Base-by-base conservation (phyloP, 257 asterid genomes). In the Echium plantagineum region DNA sequence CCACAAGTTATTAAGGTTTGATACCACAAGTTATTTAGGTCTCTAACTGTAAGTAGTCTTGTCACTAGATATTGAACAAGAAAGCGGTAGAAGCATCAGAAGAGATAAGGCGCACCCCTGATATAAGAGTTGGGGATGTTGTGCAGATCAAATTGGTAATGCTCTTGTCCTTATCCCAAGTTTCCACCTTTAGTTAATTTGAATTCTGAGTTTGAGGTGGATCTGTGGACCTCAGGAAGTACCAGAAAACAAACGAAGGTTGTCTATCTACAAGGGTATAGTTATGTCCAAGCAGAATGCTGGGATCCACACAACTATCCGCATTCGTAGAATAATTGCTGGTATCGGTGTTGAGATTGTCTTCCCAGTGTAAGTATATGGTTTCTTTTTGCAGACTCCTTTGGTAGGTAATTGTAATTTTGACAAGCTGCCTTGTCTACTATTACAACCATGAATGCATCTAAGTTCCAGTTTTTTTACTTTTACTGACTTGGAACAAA, bases 271-370 rank as follows among this genome's bases (percentile, higher is more conserved):
- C 70, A 90, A 90, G 74, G 98, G 98, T 58, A 90, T 87, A 77
- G 78, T 90, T 66, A 87, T 90, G 13, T 80, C 94, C 0, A 87
- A 70, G 78, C 96, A 87, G 76, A 90, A 90, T 81, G 98, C 98
- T 65, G 98, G 98, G 57, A 80, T 90, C 66, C 98, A 90, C 83
- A 85, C 98, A 3, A 90, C 98, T 15, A 87, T 90, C 59, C 90
- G 96, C 60, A 79, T 85, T 57, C 77, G 98, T 71, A 80, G 98
- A 69, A 76, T 87, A 26, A 80, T 90, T 73, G 96, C 98, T 17
- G 98, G 96, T 63, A 73, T 85, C 68, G 98, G 98, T 52, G 96
- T 90, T 69, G 98, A 90, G 78, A 90, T 90, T 17, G 95, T 90
- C 20, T 87, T 90, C 84, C 98, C 98, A 35, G 46, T 87, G 96